Evolutionary conservation across 352 stramenopile genomes (phyloP), one percentile per base, ranked within the genome.

Genomic region (Pythium apleroticum): DNA sequence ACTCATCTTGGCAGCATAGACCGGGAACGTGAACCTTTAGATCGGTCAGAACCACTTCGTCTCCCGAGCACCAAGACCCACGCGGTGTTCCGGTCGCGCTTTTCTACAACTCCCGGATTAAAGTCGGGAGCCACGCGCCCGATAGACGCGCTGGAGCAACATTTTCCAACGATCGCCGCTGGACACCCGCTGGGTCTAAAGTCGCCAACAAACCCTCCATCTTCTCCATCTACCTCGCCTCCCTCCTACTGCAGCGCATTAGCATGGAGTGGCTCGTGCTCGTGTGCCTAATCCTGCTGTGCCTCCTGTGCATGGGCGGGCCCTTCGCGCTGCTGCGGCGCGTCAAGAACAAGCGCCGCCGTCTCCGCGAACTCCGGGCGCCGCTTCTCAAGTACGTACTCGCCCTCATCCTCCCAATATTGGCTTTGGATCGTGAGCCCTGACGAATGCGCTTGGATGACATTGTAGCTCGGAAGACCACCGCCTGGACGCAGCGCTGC

Each of bases 251-350:
- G n/a, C n/a, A n/a, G n/a, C n/a, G n/a, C n/a, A n/a, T n/a, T n/a
- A 52, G 19, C 12, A 70, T 70, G 57, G 57, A 71, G 50, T 71
- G 57, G 64, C 41, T 71, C 11, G 49, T 66, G 12, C 22, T 66
- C 28, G 57, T 61, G 8, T 43, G 19, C 17, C 28, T 66, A 1
- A n/a, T 71, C 20, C 41, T 63, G 6, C 5, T 66, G 4, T 69
- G 63, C 56, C 12, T 60, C 11, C 7, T 69, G 17, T 65, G 64
- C 46, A 59, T 54, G 12, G 57, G 50, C 41, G 57, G 57, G 12
- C 64, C 64, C 19, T 63, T 71, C 46, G 33, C 49, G 50, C 41
- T 66, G 28, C 50, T 71, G 57, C 49, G 57, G 15, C 57, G 57
- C 37, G 43, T 71, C 39, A 28, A 45, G 22, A 62, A 60, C 17